Conservation (phyloP, 1,284 basidiomycete species). For the Ganoderma lucidum region DNA sequence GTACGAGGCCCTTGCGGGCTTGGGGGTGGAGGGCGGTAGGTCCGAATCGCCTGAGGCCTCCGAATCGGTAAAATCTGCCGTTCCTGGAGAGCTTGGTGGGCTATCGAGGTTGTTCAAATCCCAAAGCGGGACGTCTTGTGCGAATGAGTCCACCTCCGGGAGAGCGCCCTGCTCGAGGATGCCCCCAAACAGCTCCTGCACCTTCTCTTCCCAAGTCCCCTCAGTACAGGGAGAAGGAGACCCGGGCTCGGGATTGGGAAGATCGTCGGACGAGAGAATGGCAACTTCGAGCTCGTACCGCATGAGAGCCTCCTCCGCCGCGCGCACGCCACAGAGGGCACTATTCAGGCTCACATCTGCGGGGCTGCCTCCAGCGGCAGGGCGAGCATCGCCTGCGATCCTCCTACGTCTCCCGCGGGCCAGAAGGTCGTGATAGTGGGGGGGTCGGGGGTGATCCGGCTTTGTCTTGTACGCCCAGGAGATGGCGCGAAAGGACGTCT, state of each 20-base stretch:
- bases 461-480: conserved; percentile 39
- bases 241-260: conserved; percentile 16
- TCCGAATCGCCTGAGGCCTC: conserved; percentile 41
- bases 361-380: conserved; percentile 18
- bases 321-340: conserved; percentile 38
- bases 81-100: conserved; percentile 29
- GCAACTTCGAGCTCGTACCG: conserved; percentile 41
- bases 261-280: conserved; percentile 27
- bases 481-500: conserved; percentile 35
- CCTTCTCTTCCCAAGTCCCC: conserved; percentile 36
- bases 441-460: conserved; percentile 37
- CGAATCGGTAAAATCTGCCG: conserved; percentile 38
- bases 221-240: conserved; percentile 6
- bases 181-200: conserved; percentile 37
- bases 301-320: conserved; percentile 37
- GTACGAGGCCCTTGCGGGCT: conserved; percentile 38
- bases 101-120: conserved; percentile 34
- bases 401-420: conserved; percentile 31
- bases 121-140: conserved; percentile 32
- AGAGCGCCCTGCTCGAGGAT: conserved; percentile 32
- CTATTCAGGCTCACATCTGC: conserved; percentile 37
- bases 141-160: conserved; percentile 28
- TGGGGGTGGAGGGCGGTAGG: conserved; percentile 39
- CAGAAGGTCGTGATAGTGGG: conserved; percentile 38
- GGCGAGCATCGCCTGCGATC: conserved; percentile 12